These are phyloP conservation scores for Suillus hirtellus DNA, from an alignment of 768 basidiomycete species.

Conservation along the genomic window DNA sequence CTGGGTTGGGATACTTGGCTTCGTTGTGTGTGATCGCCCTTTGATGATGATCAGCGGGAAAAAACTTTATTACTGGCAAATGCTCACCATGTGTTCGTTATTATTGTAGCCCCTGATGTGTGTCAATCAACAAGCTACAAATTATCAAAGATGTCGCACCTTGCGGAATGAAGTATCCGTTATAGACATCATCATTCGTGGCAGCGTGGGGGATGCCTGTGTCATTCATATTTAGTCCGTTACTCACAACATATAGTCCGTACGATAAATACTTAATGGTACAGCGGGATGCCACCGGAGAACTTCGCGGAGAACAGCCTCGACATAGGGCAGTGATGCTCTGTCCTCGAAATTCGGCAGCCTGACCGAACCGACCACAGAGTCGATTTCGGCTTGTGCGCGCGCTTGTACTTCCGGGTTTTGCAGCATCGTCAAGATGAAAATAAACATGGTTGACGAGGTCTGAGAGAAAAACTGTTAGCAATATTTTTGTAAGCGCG, in stretches of 20 bases:
- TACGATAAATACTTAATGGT: constrained; percentile 23
- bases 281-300: constrained; percentile 37
- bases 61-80: neutral
- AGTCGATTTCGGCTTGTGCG: constrained; percentile 40
- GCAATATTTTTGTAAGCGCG: neutral
- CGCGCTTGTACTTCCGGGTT: constrained; percentile 38
- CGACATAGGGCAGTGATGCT: constrained; percentile 26
- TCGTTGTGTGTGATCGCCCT: constrained; percentile 38
- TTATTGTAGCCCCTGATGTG: constrained; percentile 27
- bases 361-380: constrained; percentile 30
- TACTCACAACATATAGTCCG: neutral
- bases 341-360: constrained; percentile 34
- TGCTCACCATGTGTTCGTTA: constrained; percentile 29
- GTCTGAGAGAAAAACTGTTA: constrained; percentile 25
- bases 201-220: constrained; percentile 35
- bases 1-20: constrained; percentile 33
- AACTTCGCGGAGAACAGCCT: constrained; percentile 35
- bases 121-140: neutral
- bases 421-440: constrained; percentile 37
- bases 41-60: neutral
- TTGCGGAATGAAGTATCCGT: constrained; percentile 56
- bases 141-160: constrained; percentile 30
- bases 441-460: constrained; percentile 31
- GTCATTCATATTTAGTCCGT: neutral
- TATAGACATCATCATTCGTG: constrained; percentile 43